A percentile compares a stretch with the other conserved stretches of the same genome.
Conservation (phyloP, 2,329 filamentous ascomycete genomes). For the Chaetomiaceae sp. region DNA sequence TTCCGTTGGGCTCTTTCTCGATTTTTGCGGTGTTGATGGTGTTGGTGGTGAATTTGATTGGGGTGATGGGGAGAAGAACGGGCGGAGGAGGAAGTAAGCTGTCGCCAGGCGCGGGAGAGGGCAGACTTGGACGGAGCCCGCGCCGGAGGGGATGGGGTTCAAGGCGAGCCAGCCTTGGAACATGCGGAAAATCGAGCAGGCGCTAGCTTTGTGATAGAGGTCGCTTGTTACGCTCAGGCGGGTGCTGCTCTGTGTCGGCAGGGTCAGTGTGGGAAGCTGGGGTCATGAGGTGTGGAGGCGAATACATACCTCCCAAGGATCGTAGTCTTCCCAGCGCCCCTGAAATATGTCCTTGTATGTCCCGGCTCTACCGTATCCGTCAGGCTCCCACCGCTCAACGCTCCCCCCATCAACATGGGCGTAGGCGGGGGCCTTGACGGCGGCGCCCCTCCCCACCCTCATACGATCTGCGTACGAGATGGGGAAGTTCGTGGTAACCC, state of each 20-base stretch:
- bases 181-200: slow-evolving; percentile 71
- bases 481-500: slow-evolving; percentile 43
- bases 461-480: slow-evolving; percentile 58
- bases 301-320: slow-evolving; percentile 61
- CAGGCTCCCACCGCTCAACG: slow-evolving; percentile 61
- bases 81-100: slow-evolving; percentile 71
- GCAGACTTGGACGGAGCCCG: slow-evolving; percentile 58
- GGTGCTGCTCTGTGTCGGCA: slow-evolving; percentile 36
- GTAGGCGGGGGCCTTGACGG: slow-evolving; percentile 45
- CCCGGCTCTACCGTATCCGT: slow-evolving; percentile 51
- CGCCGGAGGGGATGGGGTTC: slow-evolving; percentile 44
- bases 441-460: slow-evolving; percentile 41
- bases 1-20: no score
- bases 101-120: slow-evolving; percentile 68
- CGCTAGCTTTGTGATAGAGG: slow-evolving; percentile 66
- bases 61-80: slow-evolving; percentile 55
- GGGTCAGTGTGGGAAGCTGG: no score
- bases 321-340: slow-evolving; percentile 69
- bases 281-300: no score
- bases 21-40: slow-evolving; percentile 33
- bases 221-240: slow-evolving; percentile 61
- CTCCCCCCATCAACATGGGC: slow-evolving; percentile 61
- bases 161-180: slow-evolving; percentile 74
- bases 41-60: not conserved
- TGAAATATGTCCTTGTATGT: slow-evolving; percentile 64